phyloP scores from a whole-genome alignment of 1,284 basidiomycete genomes.

The Apiotrichum gracile region DNA sequence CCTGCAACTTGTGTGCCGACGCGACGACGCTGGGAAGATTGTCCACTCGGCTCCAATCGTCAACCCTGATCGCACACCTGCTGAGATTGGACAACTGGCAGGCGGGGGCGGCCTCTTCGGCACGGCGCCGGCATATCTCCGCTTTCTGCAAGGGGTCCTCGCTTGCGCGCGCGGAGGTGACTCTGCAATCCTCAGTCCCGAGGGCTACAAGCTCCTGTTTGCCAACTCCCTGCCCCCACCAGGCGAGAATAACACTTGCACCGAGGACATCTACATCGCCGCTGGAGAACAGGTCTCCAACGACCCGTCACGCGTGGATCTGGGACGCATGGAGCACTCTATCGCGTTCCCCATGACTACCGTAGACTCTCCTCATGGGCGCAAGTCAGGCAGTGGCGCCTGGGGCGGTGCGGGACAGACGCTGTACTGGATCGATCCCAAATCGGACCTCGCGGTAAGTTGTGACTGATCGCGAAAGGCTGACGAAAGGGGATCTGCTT shows the following conservation, averaged over 20 bases:
- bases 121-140: conserved; percentile 27
- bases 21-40: conserved; percentile 9
- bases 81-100: conserved; percentile 3
- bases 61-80: not conserved
- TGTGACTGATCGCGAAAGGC: not conserved
- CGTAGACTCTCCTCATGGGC: conserved; percentile 13
- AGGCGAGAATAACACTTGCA: not conserved
- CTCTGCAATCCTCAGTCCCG: conserved; percentile 9
- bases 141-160: conserved; percentile 13
- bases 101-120: conserved; percentile 36
- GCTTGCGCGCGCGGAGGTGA: not conserved
- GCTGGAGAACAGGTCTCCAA: not conserved
- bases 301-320: not conserved
- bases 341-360: conserved; percentile 17
- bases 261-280: not conserved
- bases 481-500: conserved; percentile 11
- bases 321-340: conserved; percentile 2
- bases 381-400: conserved; percentile 21
- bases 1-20: conserved; percentile 18
- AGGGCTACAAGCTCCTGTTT: conserved; percentile 22
- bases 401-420: conserved; percentile 32
- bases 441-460: conserved; percentile 25
- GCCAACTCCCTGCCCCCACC: conserved; percentile 7
- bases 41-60: conserved; percentile 5
- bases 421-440: conserved; percentile 33